A percentile compares a stretch with the other conserved stretches of the same genome.
Evolutionary conservation across 106 monocot genomes (phyloP).

Genomic region (Dioscorea zingiberensis): DNA sequence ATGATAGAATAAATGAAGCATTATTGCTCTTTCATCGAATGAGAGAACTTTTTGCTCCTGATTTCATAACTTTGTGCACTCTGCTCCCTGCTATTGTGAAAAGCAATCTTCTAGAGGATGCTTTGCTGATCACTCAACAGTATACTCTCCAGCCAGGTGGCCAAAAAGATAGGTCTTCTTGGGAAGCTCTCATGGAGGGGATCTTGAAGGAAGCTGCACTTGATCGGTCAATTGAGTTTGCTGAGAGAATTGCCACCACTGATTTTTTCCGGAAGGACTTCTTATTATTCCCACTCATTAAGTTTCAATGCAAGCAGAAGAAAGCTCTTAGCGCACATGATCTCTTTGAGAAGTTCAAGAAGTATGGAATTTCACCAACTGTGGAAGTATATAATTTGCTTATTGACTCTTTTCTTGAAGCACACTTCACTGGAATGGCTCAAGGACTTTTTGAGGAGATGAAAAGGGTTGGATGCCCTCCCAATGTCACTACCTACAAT

Average conservation of each 20-base stretch:
- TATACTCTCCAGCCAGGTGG: slow-evolving; percentile 28
- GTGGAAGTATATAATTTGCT: slow-evolving; percentile 62
- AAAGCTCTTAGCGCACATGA: slow-evolving; percentile 48
- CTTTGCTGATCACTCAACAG: slow-evolving; percentile 29
- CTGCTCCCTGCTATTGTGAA: slow-evolving; percentile 66
- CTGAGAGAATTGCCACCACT: slow-evolving; percentile 28
- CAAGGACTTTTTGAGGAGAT: slow-evolving; percentile 62
- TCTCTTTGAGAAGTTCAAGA: slow-evolving; percentile 60
- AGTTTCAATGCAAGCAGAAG: slow-evolving; percentile 58
- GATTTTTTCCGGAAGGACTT: slow-evolving; percentile 46
- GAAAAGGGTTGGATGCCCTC: slow-evolving; percentile 51
- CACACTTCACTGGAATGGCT: slow-evolving; percentile 20
- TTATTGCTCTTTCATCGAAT: slow-evolving; percentile 88
- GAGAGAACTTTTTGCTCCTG: slow-evolving; percentile 68
- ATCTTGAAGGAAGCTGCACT: slow-evolving; percentile 58
- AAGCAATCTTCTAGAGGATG: slow-evolving; percentile 47
- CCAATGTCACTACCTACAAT: slow-evolving; percentile 68
- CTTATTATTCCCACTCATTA: slow-evolving; percentile 63
- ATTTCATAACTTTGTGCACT: slow-evolving; percentile 76
- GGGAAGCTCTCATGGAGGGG: slow-evolving; percentile 67
- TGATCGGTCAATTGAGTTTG: slow-evolving; percentile 45
- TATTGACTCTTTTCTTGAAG: slow-evolving; percentile 44
- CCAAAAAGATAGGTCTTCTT: slow-evolving; percentile 43
- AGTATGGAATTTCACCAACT: slow-evolving; percentile 44
- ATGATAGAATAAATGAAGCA: slow-evolving; percentile 49